Evolutionary conservation across 179 eudicot species (phyloP), one percentile per base, ranked within the genome.

Genomic region (Spinacia oleracea): DNA sequence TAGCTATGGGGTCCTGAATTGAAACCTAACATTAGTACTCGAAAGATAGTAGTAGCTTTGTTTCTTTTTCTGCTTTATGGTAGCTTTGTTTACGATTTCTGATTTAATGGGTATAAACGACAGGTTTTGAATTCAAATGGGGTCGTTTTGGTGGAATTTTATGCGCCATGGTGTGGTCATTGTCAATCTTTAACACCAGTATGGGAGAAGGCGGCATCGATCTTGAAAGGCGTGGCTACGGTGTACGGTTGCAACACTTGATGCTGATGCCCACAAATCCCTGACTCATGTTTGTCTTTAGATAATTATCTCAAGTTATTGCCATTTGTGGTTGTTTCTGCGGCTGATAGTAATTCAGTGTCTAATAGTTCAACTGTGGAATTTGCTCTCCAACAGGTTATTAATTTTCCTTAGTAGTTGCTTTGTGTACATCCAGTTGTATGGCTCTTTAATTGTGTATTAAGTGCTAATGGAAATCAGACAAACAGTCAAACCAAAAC

Each of bases 91-190:
- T n/a, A n/a, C n/a, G 31, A 64, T 25, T 68, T 42, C 1, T 73
- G 34, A 71, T 77, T 31, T 35, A 59, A 50, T 48, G 67, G n/a
- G 69, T 20, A 29, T 80, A 75, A 51, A 77, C 77, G 80, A 84
- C 86, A 95, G 98, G 98, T 93, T 71, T 70, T 93, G 70, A 86
- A 93, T 84, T 88, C 98, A 21, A 91, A 91, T 75, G 87, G 97
- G 71, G 84, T 95, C 73, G 98, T 95, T 42, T 79, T 95, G 60
- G 98, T 95, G 73, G 98, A 95, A 83, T 95, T 95, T 70, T 95
- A 80, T 77, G 98, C 98, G 14, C 98, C 98, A 31, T 95, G 98
- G 98, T 93, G 98, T 78, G 98, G 98, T 45, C 98, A 95, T 77
- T 95, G 98, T 83, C 68, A 95, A 82, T 88, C 97, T 77, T 82